Conservation (phyloP, 169 alveolate species). For the Cryptosporidium tyzzeri region DNA sequence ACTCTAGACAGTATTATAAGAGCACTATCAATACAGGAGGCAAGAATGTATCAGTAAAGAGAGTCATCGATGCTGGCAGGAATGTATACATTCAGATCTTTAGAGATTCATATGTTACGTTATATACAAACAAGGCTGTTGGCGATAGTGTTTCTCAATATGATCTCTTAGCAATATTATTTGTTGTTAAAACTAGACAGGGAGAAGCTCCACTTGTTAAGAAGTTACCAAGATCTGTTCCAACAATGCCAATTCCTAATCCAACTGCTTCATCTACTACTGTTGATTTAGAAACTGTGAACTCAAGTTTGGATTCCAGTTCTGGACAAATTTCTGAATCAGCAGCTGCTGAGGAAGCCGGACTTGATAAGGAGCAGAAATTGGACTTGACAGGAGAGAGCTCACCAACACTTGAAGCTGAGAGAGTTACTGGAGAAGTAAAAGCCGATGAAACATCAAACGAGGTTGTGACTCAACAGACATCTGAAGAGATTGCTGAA, state of each 20-base stretch:
- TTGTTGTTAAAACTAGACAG: conserved; percentile 34
- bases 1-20: conserved; percentile 35
- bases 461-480: background rate
- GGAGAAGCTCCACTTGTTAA: conserved; percentile 58
- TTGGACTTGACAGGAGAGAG: background rate
- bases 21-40: conserved; percentile 49
- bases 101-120: conserved; percentile 27
- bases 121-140: conserved; percentile 14
- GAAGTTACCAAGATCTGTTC: conserved; percentile 73
- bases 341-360: background rate
- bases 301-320: background rate
- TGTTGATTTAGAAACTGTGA: conserved; percentile 10
- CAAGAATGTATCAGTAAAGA: conserved; percentile 55
- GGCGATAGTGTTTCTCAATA: conserved; percentile 38
- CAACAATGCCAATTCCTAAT: conserved; percentile 33
- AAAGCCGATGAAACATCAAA: background rate
- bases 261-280: conserved; percentile 16
- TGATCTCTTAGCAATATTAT: conserved; percentile 37
- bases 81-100: conserved; percentile 69
- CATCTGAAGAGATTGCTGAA: background rate
- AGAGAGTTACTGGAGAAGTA: background rate
- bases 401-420: conserved; percentile 5
- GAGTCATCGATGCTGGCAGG: conserved; percentile 55
- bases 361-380: background rate
- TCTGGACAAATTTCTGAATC: background rate